These are phyloP conservation scores for Inga oerstediana DNA, from an alignment of 306 rosid genomes.

Conservation along the genomic window DNA sequence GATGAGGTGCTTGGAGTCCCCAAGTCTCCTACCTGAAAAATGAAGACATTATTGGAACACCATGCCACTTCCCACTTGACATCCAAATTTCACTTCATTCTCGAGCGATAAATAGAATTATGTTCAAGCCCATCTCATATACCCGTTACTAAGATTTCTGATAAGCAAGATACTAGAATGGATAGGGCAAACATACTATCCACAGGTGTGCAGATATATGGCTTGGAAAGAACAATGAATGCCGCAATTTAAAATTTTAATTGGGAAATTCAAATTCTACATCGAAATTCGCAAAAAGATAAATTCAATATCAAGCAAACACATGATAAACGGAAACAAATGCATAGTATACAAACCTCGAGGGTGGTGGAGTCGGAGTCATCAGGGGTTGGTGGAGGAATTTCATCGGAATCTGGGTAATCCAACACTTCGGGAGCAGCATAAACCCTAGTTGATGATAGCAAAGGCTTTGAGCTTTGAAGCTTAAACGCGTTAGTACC, in stretches of 20 bases:
- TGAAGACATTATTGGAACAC: neutral
- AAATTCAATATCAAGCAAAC: neutral
- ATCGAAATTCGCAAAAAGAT: neutral
- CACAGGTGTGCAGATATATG: neutral
- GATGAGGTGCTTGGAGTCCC: conserved; percentile 56
- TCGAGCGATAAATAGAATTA: neutral
- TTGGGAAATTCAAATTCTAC: neutral
- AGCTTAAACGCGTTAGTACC: conserved; percentile 37
- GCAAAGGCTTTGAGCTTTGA: conserved; percentile 41
- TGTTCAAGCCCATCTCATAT: neutral
- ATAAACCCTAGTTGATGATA: conserved; percentile 49
- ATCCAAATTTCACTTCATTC: neutral
- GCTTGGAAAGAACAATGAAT: neutral
- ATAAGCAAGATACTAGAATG: neutral
- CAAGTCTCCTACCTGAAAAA: conserved; percentile 49
- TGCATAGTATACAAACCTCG: conserved; percentile 46
- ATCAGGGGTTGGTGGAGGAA: conserved; percentile 42
- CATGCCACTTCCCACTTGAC: neutral
- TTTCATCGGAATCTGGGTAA: conserved; percentile 35
- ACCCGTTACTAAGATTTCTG: neutral
- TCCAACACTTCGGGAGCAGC: conserved; percentile 66
- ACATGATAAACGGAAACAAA: neutral
- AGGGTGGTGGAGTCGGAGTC: conserved; percentile 29
- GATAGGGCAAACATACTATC: neutral
- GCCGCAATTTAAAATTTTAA: neutral